phyloP scores from a whole-genome alignment of 2,329 filamentous ascomycete genomes.

The Hawksworthiomyces lignivorus region DNA sequence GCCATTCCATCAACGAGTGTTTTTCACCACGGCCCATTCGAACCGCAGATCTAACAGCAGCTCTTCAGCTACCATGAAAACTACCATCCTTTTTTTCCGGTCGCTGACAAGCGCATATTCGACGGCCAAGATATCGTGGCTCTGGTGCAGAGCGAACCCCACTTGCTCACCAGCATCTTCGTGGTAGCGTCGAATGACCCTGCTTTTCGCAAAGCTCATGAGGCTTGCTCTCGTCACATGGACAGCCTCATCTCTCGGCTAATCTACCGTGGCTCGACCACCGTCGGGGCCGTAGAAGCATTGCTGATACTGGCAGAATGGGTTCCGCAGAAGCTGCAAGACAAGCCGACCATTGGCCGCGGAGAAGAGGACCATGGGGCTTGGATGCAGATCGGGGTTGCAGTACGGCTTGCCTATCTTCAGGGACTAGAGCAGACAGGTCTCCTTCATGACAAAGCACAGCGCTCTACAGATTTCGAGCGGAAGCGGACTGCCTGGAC shows the following conservation, averaged over 20 bases:
- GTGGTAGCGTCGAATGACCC: slow-evolving; percentile 64
- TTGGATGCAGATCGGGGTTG: slow-evolving; percentile 70
- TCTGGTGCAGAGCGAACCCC: slow-evolving; percentile 53
- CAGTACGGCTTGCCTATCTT: slow-evolving; percentile 62
- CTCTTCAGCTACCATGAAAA: slow-evolving; percentile 44
- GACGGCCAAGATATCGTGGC: slow-evolving; percentile 39
- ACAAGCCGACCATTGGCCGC: slow-evolving; percentile 56
- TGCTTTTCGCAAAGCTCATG: slow-evolving; percentile 54
- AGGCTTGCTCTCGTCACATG: slow-evolving; percentile 62
- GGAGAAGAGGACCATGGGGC: slow-evolving; percentile 68
- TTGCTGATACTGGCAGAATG: slow-evolving; percentile 64
- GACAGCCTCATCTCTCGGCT: slow-evolving; percentile 59
- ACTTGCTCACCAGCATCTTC: slow-evolving; percentile 62
- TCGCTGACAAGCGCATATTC: slow-evolving; percentile 55
- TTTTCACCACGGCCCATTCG: too few relatives aligned
- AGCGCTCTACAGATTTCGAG: slow-evolving; percentile 48
- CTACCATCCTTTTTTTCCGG: slow-evolving; percentile 63
- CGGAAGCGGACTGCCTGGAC: slow-evolving; percentile 59
- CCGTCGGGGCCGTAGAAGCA: slow-evolving; percentile 64
- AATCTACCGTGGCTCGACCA: slow-evolving; percentile 57
- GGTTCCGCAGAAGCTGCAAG: slow-evolving; percentile 58
- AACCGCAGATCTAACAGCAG: too few relatives aligned
- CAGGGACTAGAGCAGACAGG: slow-evolving; percentile 62
- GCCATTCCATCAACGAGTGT: too few relatives aligned
- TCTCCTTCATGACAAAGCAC: slow-evolving; percentile 47